phyloP scores from a whole-genome alignment of 441 rosid species.

The Populus hybrid region DNA sequence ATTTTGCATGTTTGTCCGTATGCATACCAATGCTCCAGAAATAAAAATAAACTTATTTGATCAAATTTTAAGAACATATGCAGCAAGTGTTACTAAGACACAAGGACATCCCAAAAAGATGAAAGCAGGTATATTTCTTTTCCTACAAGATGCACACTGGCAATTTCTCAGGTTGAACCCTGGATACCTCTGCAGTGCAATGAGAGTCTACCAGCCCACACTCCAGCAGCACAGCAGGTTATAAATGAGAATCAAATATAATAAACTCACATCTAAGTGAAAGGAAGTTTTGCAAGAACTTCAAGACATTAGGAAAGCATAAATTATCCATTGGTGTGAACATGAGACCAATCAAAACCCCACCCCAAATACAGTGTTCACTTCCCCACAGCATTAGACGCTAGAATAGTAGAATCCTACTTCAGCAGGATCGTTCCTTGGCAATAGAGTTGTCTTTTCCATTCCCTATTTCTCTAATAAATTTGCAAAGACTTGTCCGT shows the following conservation, averaged over 20 bases:
- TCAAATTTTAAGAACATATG: no score
- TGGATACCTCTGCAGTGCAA: neutral
- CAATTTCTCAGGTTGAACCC: no score
- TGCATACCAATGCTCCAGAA: no score
- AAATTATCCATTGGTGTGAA: neutral
- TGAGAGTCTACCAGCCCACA: neutral
- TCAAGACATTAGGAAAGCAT: neutral
- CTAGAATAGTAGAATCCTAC: neutral
- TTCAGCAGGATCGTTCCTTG: neutral
- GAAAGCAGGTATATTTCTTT: no score
- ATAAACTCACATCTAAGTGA: neutral
- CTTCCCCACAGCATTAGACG: neutral
- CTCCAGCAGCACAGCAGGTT: neutral
- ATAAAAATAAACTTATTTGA: no score
- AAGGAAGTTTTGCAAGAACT: neutral
- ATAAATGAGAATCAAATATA: no score
- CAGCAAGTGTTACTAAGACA: no score
- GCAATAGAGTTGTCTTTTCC: neutral
- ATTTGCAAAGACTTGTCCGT: neutral
- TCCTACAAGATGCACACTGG: no score
- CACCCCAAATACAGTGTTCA: neutral
- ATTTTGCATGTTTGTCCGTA: no score
- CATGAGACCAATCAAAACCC: neutral
- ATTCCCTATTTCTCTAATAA: neutral
- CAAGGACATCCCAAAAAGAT: no score